phyloP scores from a whole-genome alignment of 768 basidiomycete genomes.

The Pholiota microspora region DNA sequence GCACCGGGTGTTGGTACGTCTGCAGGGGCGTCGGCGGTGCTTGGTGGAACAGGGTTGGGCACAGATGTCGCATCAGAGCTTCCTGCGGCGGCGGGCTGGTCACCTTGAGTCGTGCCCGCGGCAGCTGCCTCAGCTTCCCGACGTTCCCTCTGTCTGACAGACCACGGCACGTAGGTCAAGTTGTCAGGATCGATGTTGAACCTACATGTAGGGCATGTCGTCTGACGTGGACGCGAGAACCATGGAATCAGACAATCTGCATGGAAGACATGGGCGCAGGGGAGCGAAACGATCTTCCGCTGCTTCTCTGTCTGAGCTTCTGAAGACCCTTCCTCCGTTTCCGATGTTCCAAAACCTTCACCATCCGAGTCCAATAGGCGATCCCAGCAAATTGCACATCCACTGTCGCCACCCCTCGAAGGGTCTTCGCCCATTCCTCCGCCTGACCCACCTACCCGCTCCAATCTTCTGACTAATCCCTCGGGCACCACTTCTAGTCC shows the following conservation, averaged over 20 bases:
- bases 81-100: background rate
- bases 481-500: slow-evolving; percentile 66
- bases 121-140: slow-evolving; percentile 8
- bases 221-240: slow-evolving; percentile 77
- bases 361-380: slow-evolving; percentile 50
- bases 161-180: slow-evolving; percentile 46
- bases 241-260: slow-evolving; percentile 76
- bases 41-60: background rate
- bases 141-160: slow-evolving; percentile 21
- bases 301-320: slow-evolving; percentile 9
- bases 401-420: slow-evolving; percentile 33
- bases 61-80: background rate
- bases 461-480: slow-evolving; percentile 64
- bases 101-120: background rate
- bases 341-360: slow-evolving; percentile 20
- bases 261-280: slow-evolving; percentile 83
- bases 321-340: slow-evolving; percentile 7
- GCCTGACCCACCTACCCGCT: slow-evolving; percentile 43
- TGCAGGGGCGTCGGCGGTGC: background rate
- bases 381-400: slow-evolving; percentile 82
- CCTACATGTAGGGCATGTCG: slow-evolving; percentile 81
- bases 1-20: background rate
- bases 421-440: slow-evolving; percentile 28
- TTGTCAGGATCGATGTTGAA: slow-evolving; percentile 83
- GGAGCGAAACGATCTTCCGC: slow-evolving; percentile 62